These are phyloP conservation scores for Myxozyma nipponensis DNA, from an alignment of 805 yeast genomes.

Conservation along the genomic window DNA sequence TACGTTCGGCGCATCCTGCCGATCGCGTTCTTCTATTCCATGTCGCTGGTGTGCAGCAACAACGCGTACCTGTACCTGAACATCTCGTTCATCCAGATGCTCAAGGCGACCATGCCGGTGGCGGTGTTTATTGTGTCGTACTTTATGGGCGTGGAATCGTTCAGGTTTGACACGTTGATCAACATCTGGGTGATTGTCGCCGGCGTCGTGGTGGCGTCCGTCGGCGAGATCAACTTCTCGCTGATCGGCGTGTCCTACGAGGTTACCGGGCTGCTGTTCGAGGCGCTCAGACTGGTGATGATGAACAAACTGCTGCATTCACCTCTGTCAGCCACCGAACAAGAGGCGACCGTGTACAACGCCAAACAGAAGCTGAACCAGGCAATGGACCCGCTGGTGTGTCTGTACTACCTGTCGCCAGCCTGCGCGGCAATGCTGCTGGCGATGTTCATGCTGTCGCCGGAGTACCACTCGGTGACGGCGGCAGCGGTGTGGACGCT, in stretches of 20 bases:
- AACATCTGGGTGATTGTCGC: constrained; percentile 30
- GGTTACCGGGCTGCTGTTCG: constrained; percentile 28
- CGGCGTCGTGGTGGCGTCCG: constrained; percentile 31
- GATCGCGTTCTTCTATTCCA: constrained; percentile 29
- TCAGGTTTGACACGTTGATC: constrained; percentile 23
- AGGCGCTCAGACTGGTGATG: constrained; percentile 30
- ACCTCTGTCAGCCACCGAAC: constrained; percentile 8
- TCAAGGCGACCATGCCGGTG: constrained; percentile 32
- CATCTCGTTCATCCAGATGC: constrained; percentile 33
- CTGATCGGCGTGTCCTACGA: constrained; percentile 23
- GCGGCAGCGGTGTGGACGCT: constrained; percentile 12
- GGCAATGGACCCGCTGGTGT: constrained; percentile 32
- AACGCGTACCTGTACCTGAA: constrained; percentile 31
- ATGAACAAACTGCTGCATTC: constrained; percentile 29
- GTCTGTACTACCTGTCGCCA: constrained; percentile 31
- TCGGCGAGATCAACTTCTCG: constrained; percentile 29
- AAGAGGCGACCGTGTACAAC: constrained; percentile 12
- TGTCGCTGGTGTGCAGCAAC: constrained; percentile 29
- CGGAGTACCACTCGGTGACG: constrained; percentile 17
- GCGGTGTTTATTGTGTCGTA: constrained; percentile 30
- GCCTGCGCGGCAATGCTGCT: constrained; percentile 27
- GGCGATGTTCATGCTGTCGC: constrained; percentile 15
- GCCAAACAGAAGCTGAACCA: constrained; percentile 7
- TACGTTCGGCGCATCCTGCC: constrained; percentile 28
- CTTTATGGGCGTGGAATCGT: constrained; percentile 24